A percentile compares a stretch with the other conserved stretches of the same genome.
phyloP scores from a whole-genome alignment of 306 rosid species.

The Medicago arabica region DNA sequence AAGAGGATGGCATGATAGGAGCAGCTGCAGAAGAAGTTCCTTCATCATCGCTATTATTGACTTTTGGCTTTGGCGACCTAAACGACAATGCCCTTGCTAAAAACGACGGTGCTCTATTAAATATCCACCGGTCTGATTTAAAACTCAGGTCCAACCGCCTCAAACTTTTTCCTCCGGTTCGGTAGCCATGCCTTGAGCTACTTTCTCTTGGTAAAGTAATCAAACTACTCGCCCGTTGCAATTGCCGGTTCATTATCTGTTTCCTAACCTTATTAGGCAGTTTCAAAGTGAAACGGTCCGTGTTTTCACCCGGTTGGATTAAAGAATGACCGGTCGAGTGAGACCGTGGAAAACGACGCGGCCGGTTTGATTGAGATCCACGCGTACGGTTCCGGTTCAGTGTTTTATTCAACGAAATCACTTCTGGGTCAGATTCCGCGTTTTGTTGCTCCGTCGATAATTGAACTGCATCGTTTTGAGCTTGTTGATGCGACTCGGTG shows the following conservation, averaged over 20 bases:
- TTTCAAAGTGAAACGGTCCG: slow-evolving; percentile 81
- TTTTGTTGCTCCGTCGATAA: background rate
- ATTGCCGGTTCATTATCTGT: slow-evolving; percentile 58
- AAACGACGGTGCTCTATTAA: slow-evolving; percentile 65
- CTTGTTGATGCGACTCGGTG: background rate
- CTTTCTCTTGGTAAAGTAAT: slow-evolving; percentile 56
- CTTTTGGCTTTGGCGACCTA: slow-evolving; percentile 52
- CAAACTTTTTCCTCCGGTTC: slow-evolving; percentile 52
- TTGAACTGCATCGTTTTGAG: slow-evolving; percentile 48
- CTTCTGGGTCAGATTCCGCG: slow-evolving; percentile 25
- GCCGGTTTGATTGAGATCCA: slow-evolving; percentile 49
- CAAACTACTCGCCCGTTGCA: slow-evolving; percentile 73
- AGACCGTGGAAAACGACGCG: slow-evolving; percentile 66
- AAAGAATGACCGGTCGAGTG: slow-evolving; percentile 91
- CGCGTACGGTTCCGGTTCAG: slow-evolving; percentile 65
- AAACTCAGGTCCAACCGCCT: slow-evolving; percentile 57
- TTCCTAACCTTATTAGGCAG: slow-evolving; percentile 77
- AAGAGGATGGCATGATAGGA: slow-evolving; percentile 35
- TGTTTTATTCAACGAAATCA: slow-evolving; percentile 31
- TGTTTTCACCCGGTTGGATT: slow-evolving; percentile 73
- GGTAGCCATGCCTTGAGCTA: slow-evolving; percentile 68
- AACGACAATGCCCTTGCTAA: slow-evolving; percentile 64
- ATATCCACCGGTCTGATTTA: slow-evolving; percentile 82
- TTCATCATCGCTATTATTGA: slow-evolving; percentile 44
- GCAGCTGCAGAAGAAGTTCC: slow-evolving; percentile 44